A percentile compares a stretch with the other conserved stretches of the same genome.
Evolutionary conservation across 2,329 filamentous ascomycete species (phyloP).

Genomic region (Balansia obtecta): DNA sequence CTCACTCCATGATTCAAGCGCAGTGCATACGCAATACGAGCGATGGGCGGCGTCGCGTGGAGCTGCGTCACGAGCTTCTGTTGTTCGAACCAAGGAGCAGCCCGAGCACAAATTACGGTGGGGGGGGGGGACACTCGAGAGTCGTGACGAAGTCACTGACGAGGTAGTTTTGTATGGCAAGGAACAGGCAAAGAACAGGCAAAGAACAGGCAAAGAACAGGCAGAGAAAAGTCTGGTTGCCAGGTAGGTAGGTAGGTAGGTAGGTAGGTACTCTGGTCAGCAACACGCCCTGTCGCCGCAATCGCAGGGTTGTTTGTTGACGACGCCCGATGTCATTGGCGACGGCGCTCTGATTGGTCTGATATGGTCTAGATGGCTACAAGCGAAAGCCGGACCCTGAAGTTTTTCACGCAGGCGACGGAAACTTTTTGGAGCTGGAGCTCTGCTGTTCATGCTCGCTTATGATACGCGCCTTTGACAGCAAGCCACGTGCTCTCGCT

Average conservation of each 20-base stretch:
- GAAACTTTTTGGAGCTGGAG: too few relatives aligned
- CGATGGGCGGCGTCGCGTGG: neutral
- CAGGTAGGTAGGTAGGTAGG: too few relatives aligned
- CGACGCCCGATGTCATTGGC: neutral
- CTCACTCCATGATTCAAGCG: neutral
- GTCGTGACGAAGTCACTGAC: neutral
- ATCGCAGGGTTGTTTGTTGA: neutral
- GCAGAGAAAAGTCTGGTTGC: neutral
- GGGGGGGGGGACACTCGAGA: neutral
- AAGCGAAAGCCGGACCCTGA: neutral
- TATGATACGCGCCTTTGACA: too few relatives aligned
- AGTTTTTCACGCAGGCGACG: too few relatives aligned
- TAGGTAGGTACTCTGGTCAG: too few relatives aligned
- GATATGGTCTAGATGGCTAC: neutral
- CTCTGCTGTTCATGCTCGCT: too few relatives aligned
- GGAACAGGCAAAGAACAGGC: too few relatives aligned
- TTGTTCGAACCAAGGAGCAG: conserved; percentile 2
- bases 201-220: neutral
- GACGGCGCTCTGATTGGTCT: neutral
- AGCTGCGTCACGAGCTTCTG: conserved; percentile 5
- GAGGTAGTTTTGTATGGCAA: neutral
- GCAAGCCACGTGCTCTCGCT: too few relatives aligned
- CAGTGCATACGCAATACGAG: conserved; percentile 1
- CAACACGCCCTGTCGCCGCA: neutral
- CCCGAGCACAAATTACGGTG: neutral